Evolutionary conservation across 176 grass and related monocot species (phyloP).

Genomic region (Aegilops longissima): DNA sequence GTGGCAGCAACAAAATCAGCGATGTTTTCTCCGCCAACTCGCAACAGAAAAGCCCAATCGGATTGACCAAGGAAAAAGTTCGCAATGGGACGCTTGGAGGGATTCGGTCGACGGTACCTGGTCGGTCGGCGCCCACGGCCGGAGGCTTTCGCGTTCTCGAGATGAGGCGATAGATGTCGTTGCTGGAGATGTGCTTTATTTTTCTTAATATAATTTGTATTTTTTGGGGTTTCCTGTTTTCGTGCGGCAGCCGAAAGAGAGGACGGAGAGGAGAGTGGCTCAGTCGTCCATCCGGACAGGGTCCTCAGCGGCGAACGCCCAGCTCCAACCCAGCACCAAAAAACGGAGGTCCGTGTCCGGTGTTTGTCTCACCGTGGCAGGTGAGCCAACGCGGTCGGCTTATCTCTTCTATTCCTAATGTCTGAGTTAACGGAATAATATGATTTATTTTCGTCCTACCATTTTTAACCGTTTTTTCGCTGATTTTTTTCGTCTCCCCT

Average conservation of each 20-base stretch:
- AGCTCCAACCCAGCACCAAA: no score
- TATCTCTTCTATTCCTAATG: no score
- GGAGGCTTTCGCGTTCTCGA: background rate
- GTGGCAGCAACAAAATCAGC: background rate
- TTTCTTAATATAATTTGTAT: background rate
- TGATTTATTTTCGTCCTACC: no score
- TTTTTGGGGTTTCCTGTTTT: background rate
- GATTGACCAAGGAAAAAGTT: background rate
- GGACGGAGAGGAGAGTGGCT: background rate
- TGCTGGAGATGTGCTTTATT: background rate
- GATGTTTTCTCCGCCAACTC: background rate
- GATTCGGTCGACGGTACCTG: slow-evolving; percentile 22
- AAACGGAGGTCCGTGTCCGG: no score
- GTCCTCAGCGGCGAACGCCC: background rate
- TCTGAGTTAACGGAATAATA: no score
- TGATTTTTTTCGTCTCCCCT: no score
- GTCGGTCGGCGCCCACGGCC: background rate
- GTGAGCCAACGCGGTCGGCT: no score
- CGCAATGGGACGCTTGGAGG: background rate
- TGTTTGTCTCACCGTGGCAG: no score
- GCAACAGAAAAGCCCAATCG: background rate
- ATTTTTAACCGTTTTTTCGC: no score
- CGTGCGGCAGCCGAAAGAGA: background rate
- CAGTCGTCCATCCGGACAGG: background rate
- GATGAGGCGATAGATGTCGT: background rate